Base-by-base conservation (phyloP, 306 rosid genomes). In the Cicer arietinum region DNA sequence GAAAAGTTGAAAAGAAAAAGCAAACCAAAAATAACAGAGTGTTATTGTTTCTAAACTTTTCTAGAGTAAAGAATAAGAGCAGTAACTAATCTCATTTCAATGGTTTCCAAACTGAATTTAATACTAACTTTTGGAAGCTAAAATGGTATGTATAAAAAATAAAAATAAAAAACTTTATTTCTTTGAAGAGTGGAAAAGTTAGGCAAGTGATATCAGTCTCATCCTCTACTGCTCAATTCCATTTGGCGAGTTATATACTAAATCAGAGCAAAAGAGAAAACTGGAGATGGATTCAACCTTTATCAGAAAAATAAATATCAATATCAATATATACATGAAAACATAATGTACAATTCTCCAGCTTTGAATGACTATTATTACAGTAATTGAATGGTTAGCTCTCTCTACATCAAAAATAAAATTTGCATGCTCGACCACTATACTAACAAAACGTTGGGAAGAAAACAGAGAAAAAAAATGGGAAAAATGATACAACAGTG, bases 371-470 rank as follows among this genome's bases (percentile, higher is more conserved):
- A 61, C n/a, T 45, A 78, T 78, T 45, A 78, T 78, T 85, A 73
- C 88, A 77, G 68, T 44, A 70, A 75, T 79, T 41, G 82, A 85
- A 82, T 79, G 88, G 91, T 87, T 90, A 88, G 88, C 77, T 66
- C 80, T 83, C 90, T 83, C 89, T 86, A 88, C 87, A 81, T 77
- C 78, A 80, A 81, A 77, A 71, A 64, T 66, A 75, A 75, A 30
- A 75, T 68, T 81, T 74, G 74, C 89, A 86, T 69, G 68, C 79
- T 75, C 74, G 79, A 74, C 87, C 41, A 51, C 83, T 69, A 69
- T 75, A 65, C 89, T 68, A 84, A 59, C 54, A 35, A 68, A 80
- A 42, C 72, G 42, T 63, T 39, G 73, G 68, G 57, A 56, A 44
- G 10, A 57, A 72, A 75, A 88, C 76, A 79, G 17, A 13, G 51